Conservation (phyloP, 2,329 filamentous ascomycete genomes). For the Westerdykella ornata region DNA sequence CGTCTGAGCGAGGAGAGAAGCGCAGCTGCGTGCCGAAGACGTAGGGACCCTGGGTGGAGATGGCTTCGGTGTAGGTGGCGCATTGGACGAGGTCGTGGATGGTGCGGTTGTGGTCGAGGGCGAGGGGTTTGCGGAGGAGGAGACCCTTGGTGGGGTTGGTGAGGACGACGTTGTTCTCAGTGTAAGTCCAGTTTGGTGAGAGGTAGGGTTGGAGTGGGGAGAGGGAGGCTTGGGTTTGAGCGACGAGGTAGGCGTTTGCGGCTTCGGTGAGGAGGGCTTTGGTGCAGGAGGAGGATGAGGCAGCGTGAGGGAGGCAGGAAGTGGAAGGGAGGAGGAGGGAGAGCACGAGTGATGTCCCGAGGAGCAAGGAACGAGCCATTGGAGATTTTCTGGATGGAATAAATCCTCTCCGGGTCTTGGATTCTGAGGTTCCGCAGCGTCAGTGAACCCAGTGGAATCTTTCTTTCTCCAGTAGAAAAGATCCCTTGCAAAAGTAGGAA, state of each 20-base stretch:
- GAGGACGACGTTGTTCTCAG: conserved; percentile 16
- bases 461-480: no score
- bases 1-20: conserved; percentile 4
- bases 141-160: background rate
- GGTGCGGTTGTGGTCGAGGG: conserved; percentile 18
- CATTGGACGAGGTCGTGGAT: conserved; percentile 15
- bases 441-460: no score
- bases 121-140: conserved; percentile 12
- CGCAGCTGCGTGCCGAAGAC: conserved; percentile 16
- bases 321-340: background rate
- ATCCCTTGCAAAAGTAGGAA: no score
- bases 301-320: background rate
- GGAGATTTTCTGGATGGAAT: no score
- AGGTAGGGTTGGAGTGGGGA: conserved; percentile 6
- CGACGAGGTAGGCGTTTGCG: conserved; percentile 13
- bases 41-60: conserved; percentile 12
- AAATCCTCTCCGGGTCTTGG: no score
- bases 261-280: conserved; percentile 6
- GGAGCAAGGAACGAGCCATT: no score
- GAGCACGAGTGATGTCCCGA: no score
- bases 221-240: conserved; percentile 13
- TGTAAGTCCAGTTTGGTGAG: conserved; percentile 10
- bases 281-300: conserved; percentile 5
- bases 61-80: conserved; percentile 20
- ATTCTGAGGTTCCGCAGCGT: no score